Conservation (phyloP, 306 rosid genomes). For the Geum urbanum region DNA sequence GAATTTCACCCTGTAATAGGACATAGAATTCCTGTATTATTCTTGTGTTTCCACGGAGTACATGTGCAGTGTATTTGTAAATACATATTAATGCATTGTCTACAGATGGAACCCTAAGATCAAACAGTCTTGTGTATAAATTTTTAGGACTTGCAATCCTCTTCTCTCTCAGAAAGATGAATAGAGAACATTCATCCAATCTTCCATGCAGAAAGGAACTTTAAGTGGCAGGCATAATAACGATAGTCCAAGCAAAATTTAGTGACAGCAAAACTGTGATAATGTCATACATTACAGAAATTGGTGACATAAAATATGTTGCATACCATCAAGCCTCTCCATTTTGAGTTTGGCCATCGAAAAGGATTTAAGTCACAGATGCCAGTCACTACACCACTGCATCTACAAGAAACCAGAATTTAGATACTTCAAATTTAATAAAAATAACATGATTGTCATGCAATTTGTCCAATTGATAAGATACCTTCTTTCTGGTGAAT, state of each 20-base stretch:
- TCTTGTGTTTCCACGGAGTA: background rate
- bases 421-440: background rate
- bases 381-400: conserved; percentile 69
- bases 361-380: conserved; percentile 80
- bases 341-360: conserved; percentile 85
- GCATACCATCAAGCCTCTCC: conserved; percentile 92
- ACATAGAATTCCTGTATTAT: background rate
- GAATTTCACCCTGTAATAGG: conserved; percentile 5
- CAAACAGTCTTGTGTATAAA: background rate
- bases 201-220: background rate
- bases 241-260: background rate
- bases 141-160: background rate
- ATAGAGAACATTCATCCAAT: background rate
- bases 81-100: background rate
- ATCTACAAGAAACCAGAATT: conserved; percentile 51
- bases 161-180: background rate
- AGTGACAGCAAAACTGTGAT: background rate
- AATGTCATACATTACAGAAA: background rate
- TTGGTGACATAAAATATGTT: conserved; percentile 4
- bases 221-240: background rate
- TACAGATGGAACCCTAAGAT: background rate
- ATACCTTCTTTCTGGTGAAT: conserved; percentile 90
- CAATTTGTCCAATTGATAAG: conserved; percentile 13
- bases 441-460: conserved; percentile 14
- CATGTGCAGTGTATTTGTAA: background rate